phyloP scores from a whole-genome alignment of 169 alveolate species.

The Cryptosporidium andersoni region DNA sequence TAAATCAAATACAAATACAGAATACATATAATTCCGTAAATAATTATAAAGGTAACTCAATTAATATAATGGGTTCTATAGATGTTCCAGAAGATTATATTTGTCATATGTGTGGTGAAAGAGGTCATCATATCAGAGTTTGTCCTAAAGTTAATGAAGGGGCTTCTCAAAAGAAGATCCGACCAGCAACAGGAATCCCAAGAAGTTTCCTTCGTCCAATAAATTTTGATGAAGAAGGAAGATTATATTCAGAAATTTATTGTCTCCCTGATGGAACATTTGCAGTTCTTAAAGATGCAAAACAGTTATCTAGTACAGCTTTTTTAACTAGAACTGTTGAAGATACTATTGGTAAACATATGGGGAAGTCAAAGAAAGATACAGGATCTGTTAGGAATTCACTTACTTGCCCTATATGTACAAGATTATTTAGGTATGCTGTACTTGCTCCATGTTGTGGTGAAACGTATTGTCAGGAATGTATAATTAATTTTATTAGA shows the following conservation, averaged over 20 bases:
- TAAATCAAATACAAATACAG: background rate
- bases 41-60: background rate
- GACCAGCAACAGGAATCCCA: conserved; percentile 88
- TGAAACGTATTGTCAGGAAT: conserved; percentile 81
- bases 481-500: conserved; percentile 60
- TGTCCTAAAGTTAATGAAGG: conserved; percentile 81
- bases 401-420: conserved; percentile 80
- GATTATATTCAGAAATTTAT: conserved; percentile 77
- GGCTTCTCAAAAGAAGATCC: conserved; percentile 80
- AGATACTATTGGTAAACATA: conserved; percentile 80
- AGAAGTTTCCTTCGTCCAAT: conserved; percentile 81
- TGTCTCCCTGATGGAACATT: conserved; percentile 82
- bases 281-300: conserved; percentile 84
- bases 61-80: conserved; percentile 1
- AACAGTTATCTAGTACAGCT: conserved; percentile 85
- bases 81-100: conserved; percentile 76
- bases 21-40: background rate
- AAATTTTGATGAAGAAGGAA: conserved; percentile 77
- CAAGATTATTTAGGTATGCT: conserved; percentile 80
- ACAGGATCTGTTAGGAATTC: conserved; percentile 57
- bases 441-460: conserved; percentile 85
- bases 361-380: conserved; percentile 63
- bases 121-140: conserved; percentile 84
- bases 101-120: conserved; percentile 88
- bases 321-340: conserved; percentile 84